Evolutionary conservation across 2,329 filamentous ascomycete genomes (phyloP).

Genomic region (Aspergillus thermomutatus): DNA sequence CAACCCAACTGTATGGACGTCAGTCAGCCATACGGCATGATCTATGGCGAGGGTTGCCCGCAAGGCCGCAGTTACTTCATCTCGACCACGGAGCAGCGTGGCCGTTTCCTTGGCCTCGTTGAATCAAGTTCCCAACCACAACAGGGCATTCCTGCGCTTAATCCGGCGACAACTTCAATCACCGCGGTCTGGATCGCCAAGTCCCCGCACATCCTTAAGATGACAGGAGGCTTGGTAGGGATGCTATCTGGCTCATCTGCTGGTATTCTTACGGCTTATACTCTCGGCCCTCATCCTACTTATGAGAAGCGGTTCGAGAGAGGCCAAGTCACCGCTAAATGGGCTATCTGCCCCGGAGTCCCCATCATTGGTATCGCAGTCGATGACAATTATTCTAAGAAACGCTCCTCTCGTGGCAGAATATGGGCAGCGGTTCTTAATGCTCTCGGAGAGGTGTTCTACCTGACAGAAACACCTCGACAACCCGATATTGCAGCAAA

Average conservation of each 20-base stretch:
- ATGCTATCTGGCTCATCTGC: slow-evolving; percentile 80
- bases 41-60: slow-evolving; percentile 82
- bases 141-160: slow-evolving; percentile 73
- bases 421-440: slow-evolving; percentile 94
- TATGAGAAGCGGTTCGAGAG: slow-evolving; percentile 62
- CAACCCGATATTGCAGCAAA: slow-evolving; percentile 48
- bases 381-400: slow-evolving; percentile 75
- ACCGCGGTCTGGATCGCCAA: slow-evolving; percentile 90
- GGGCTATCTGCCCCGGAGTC: slow-evolving; percentile 88
- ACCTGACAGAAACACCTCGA: slow-evolving; percentile 68
- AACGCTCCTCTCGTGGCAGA: slow-evolving; percentile 65
- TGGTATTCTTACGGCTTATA: slow-evolving; percentile 78
- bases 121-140: slow-evolving; percentile 60
- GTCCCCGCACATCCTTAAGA: slow-evolving; percentile 64
- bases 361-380: slow-evolving; percentile 81
- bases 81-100: slow-evolving; percentile 68
- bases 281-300: slow-evolving; percentile 61
- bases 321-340: slow-evolving; percentile 80
- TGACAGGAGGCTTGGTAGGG: slow-evolving; percentile 74
- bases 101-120: slow-evolving; percentile 67
- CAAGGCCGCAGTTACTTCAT: slow-evolving; percentile 79
- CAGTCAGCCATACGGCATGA: slow-evolving; percentile 77
- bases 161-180: slow-evolving; percentile 66
- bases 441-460: slow-evolving; percentile 87
- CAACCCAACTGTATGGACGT: slow-evolving; percentile 86